These are phyloP conservation scores for Astrocystis sublimbata DNA, from an alignment of 495 filamentous ascomycete species.

Conservation along the genomic window DNA sequence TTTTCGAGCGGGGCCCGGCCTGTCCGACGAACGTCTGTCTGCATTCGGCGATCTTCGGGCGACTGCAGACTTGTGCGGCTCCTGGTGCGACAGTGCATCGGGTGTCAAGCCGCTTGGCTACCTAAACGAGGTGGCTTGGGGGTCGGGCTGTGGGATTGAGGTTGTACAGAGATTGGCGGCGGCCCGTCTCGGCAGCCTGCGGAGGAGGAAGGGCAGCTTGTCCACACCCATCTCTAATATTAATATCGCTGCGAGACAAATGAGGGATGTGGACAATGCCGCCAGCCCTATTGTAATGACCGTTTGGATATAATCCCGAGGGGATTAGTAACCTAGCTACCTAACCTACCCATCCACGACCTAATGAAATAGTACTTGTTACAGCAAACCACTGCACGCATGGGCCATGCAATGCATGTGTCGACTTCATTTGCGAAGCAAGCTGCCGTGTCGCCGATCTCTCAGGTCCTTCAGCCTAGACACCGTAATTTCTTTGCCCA, in stretches of 20 bases:
- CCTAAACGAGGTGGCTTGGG: conserved; percentile 16
- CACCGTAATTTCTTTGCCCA: neutral
- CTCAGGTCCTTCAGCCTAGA: no score
- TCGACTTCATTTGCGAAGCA: neutral
- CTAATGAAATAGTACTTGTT: conserved; percentile 10
- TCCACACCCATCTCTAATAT: neutral
- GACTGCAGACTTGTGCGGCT: conserved; percentile 14
- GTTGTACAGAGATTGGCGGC: conserved; percentile 5
- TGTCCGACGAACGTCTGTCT: conserved; percentile 16
- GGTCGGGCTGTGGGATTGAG: neutral
- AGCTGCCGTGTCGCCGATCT: no score
- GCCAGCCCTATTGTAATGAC: neutral
- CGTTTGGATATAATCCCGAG: neutral
- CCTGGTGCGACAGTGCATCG: conserved; percentile 7
- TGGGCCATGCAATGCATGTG: neutral
- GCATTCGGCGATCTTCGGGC: conserved; percentile 7
- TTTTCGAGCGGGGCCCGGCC: conserved; percentile 15
- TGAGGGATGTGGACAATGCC: neutral
- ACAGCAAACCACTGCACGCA: no score
- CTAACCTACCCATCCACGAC: no score
- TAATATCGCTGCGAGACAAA: no score
- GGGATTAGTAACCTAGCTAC: neutral
- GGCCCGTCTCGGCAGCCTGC: neutral
- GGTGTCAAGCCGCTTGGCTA: conserved; percentile 10
- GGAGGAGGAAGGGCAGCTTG: neutral